phyloP scores from a whole-genome alignment of 2,329 filamentous ascomycete species.

The Pseudogymnoascus sp. region DNA sequence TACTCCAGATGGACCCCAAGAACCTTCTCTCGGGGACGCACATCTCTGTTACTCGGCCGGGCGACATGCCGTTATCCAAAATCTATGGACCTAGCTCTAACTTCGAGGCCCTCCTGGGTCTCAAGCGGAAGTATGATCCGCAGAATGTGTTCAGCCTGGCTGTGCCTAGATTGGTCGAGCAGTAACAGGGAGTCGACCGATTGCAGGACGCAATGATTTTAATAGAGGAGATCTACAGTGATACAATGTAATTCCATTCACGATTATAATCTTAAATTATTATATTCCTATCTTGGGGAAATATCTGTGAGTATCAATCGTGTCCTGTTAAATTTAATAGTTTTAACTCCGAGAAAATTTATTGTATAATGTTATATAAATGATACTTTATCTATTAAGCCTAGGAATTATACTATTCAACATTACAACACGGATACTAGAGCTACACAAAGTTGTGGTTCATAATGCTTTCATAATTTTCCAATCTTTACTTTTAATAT shows the following conservation, averaged over 20 bases:
- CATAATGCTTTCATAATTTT: background rate
- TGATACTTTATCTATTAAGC: background rate
- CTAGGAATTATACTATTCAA: background rate
- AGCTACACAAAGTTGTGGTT: background rate
- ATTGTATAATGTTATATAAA: background rate
- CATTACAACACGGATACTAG: background rate
- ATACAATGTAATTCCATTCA: no score
- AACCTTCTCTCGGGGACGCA: slow-evolving; percentile 27
- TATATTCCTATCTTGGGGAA: no score
- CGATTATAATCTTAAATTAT: no score
- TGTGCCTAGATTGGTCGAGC: slow-evolving; percentile 26
- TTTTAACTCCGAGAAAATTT: no score
- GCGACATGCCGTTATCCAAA: slow-evolving; percentile 21
- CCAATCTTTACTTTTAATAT: background rate
- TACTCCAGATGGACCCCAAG: slow-evolving; percentile 19
- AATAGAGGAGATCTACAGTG: no score
- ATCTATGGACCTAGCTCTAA: slow-evolving; percentile 26
- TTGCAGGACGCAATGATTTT: background rate
- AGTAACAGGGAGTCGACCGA: background rate
- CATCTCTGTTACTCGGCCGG: slow-evolving; percentile 25
- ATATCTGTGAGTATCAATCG: no score
- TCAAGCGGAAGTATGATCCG: slow-evolving; percentile 31
- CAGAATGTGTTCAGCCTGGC: slow-evolving; percentile 29
- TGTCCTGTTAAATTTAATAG: no score
- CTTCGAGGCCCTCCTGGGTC: slow-evolving; percentile 14